phyloP scores from a whole-genome alignment of 192 early-diverging fungal genomes.

The Powellomyces hirtus region DNA sequence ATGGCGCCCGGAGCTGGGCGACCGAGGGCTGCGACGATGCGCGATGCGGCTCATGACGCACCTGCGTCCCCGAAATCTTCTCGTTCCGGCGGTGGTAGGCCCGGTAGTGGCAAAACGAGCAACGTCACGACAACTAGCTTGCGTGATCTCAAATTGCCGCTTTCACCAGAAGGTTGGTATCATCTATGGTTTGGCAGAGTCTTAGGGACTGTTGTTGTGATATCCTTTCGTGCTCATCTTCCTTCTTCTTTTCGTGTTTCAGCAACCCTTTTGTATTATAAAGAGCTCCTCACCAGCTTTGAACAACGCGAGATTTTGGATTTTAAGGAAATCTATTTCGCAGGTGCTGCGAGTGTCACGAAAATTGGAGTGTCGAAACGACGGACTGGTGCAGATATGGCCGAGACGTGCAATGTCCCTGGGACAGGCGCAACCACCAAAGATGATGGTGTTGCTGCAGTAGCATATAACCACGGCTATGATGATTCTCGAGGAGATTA shows the following conservation, averaged over 20 bases:
- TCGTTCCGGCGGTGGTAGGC: neutral
- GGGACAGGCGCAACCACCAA: conserved; percentile 26
- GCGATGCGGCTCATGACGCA: neutral
- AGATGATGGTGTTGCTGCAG: conserved; percentile 26
- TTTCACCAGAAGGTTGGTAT: conserved; percentile 39
- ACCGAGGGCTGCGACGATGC: neutral
- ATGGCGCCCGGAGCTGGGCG: neutral
- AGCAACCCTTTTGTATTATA: conserved; percentile 43
- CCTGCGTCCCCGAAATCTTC: neutral
- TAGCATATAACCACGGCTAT: conserved; percentile 37
- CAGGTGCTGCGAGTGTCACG: conserved; percentile 64
- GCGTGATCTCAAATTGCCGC: conserved; percentile 36
- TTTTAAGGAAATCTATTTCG: conserved; percentile 83
- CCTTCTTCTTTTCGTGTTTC: conserved; percentile 3
- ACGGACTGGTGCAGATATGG: conserved; percentile 57
- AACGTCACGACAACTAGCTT: conserved; percentile 7
- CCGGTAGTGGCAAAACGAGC: neutral
- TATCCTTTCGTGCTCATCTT: neutral
- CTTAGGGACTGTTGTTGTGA: neutral
- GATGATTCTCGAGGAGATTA: conserved; percentile 98
- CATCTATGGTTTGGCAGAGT: neutral
- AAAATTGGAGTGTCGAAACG: conserved; percentile 64
- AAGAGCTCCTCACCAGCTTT: conserved; percentile 66
- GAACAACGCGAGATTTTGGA: conserved; percentile 86
- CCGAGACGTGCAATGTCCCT: conserved; percentile 55